Conservation (phyloP, 768 basidiomycete genomes). For the Tephrocybe rancida region DNA sequence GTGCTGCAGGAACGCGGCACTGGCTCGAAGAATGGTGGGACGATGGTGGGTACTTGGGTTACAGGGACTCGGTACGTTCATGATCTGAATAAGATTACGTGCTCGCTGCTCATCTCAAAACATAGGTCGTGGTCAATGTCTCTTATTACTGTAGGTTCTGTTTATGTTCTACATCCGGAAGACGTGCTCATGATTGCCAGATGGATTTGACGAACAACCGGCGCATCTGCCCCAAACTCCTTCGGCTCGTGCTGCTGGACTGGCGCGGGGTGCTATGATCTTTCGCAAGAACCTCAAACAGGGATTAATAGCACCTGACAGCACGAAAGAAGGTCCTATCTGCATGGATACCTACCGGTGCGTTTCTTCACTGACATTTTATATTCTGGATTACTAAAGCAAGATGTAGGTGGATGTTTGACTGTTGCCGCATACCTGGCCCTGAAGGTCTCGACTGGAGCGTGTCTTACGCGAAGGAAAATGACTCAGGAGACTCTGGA, state of each 20-base stretch:
- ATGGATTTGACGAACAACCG: conserved; percentile 77
- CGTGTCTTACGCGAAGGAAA: conserved; percentile 60
- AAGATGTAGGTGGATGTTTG: conserved; percentile 82
- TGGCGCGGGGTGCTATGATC: conserved; percentile 71
- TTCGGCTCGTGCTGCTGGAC: conserved; percentile 67
- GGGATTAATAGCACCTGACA: conserved; percentile 67
- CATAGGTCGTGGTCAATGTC: conserved; percentile 80
- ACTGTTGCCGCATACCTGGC: conserved; percentile 83
- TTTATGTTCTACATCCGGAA: not conserved
- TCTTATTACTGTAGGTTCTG: conserved; percentile 83
- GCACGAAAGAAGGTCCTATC: conserved; percentile 65
- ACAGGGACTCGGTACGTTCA: conserved; percentile 75
- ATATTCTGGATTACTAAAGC: not conserved
- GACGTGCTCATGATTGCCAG: conserved; percentile 35
- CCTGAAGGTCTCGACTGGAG: conserved; percentile 77
- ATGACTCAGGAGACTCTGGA: conserved; percentile 62
- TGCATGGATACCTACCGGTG: conserved; percentile 91
- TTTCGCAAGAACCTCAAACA: conserved; percentile 72
- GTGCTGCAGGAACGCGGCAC: conserved; percentile 58
- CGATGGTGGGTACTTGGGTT: conserved; percentile 77
- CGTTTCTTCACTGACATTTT: conserved; percentile 8
- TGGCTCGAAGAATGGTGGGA: conserved; percentile 99
- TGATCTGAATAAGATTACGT: not conserved
- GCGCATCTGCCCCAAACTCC: conserved; percentile 57
- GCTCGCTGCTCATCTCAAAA: not conserved